Percentiles rank a stretch among this genome's conserved stretches.
These are phyloP conservation scores for Aphanomyces cochlioides DNA, from an alignment of 352 stramenopile genomes.

Conservation along the genomic window DNA sequence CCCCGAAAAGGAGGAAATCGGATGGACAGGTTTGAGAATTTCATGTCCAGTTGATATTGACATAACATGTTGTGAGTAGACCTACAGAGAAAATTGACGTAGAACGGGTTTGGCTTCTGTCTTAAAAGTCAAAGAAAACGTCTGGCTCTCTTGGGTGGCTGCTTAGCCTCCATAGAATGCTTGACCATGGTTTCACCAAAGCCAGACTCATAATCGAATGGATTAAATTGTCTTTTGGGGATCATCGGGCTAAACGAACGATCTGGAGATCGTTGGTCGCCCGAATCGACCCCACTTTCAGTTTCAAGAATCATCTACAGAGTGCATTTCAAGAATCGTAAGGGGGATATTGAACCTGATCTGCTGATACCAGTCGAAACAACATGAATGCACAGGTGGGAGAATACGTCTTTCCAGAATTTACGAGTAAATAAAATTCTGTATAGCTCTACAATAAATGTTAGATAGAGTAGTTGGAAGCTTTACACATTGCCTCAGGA, in stretches of 20 bases:
- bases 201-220: slow-evolving; percentile 17
- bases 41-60: too few species aligned
- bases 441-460: background rate
- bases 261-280: background rate
- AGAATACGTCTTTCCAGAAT: background rate
- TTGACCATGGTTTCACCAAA: background rate
- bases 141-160: background rate
- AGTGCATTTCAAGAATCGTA: too few species aligned
- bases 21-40: too few species aligned
- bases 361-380: background rate
- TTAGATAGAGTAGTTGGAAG: background rate
- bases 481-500: background rate
- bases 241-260: slow-evolving; percentile 1
- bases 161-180: background rate
- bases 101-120: too few species aligned
- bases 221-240: slow-evolving; percentile 3
- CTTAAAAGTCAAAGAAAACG: background rate
- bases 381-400: background rate
- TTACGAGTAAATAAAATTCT: slow-evolving; percentile 10
- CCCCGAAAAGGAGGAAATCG: too few species aligned
- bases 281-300: too few species aligned
- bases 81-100: too few species aligned
- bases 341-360: background rate
- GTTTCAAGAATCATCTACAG: too few species aligned
- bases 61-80: too few species aligned